phyloP scores from a whole-genome alignment of 2,329 filamentous ascomycete genomes.

The Lecanoromycetidae sp. region DNA sequence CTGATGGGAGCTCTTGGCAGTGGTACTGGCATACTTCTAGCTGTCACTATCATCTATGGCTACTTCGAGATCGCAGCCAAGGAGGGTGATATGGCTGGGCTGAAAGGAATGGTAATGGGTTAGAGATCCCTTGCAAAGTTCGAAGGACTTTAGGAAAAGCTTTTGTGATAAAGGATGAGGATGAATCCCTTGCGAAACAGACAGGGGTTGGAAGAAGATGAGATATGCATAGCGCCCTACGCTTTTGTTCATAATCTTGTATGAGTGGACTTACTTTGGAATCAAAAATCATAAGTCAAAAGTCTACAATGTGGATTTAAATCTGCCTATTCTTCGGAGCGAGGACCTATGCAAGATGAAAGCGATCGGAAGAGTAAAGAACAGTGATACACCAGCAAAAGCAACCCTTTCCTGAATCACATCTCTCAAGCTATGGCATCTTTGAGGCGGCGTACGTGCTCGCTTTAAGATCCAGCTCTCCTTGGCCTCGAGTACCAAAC shows the following conservation, averaged over 20 bases:
- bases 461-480: too few species aligned
- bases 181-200: background rate
- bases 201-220: background rate
- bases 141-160: background rate
- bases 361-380: too few species aligned
- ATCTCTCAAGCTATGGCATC: too few species aligned
- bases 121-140: conserved; percentile 15
- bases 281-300: background rate
- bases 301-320: too few species aligned
- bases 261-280: background rate
- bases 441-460: too few species aligned
- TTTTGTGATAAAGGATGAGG: background rate
- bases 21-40: conserved; percentile 93
- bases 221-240: background rate
- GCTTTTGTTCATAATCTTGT: conserved; percentile 5
- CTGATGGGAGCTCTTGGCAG: conserved; percentile 91
- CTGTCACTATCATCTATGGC: conserved; percentile 98
- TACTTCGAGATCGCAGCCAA: conserved; percentile 99
- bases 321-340: too few species aligned
- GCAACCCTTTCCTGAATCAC: too few species aligned
- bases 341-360: too few species aligned
- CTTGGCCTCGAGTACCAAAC: too few species aligned
- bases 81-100: conserved; percentile 82
- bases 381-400: too few species aligned
- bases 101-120: conserved; percentile 54